Percentiles rank a stretch among this genome's conserved stretches.
These are phyloP conservation scores for Papiliotrema flavescens DNA, from an alignment of 1,284 basidiomycete genomes.

Conservation along the genomic window DNA sequence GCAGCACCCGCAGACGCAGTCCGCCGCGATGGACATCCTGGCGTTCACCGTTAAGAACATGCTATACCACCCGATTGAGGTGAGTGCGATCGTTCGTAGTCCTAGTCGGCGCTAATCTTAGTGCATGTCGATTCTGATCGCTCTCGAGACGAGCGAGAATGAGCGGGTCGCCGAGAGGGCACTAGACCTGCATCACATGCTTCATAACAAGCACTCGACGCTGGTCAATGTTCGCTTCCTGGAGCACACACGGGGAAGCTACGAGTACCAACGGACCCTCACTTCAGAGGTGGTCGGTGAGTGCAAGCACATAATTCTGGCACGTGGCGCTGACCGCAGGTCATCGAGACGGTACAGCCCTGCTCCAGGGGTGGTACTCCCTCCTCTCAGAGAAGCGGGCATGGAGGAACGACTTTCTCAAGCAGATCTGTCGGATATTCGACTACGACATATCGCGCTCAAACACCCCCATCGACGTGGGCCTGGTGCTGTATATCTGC, in stretches of 20 bases:
- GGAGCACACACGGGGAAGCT: conserved; percentile 72
- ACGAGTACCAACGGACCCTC: conserved; percentile 73
- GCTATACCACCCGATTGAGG: conserved; percentile 86
- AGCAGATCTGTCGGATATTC: conserved; percentile 73
- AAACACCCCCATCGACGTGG: conserved; percentile 58
- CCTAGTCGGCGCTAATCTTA: conserved; percentile 40
- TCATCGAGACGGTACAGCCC: conserved; percentile 51
- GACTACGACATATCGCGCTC: conserved; percentile 57
- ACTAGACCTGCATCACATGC: conserved; percentile 69
- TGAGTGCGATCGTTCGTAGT: conserved; percentile 38
- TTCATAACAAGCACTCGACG: conserved; percentile 86
- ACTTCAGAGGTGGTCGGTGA: conserved; percentile 40
- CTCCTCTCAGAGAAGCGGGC: conserved; percentile 84
- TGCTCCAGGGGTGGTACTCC: conserved; percentile 85
- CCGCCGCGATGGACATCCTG: conserved; percentile 83
- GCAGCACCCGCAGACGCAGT: conserved; percentile 66
- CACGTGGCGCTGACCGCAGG: conserved; percentile 3
- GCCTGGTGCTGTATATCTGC: conserved; percentile 83
- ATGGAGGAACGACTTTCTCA: conserved; percentile 79
- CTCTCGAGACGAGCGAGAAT: conserved; percentile 79
- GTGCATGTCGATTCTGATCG: conserved; percentile 88
- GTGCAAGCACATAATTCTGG: background rate
- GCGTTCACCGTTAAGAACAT: conserved; percentile 92
- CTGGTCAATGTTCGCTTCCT: conserved; percentile 81
- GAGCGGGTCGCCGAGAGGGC: conserved; percentile 66